Percentiles rank a stretch among this genome's conserved stretches.
Evolutionary conservation across 1,284 basidiomycete species (phyloP).

Genomic region (Puccinia polysora): DNA sequence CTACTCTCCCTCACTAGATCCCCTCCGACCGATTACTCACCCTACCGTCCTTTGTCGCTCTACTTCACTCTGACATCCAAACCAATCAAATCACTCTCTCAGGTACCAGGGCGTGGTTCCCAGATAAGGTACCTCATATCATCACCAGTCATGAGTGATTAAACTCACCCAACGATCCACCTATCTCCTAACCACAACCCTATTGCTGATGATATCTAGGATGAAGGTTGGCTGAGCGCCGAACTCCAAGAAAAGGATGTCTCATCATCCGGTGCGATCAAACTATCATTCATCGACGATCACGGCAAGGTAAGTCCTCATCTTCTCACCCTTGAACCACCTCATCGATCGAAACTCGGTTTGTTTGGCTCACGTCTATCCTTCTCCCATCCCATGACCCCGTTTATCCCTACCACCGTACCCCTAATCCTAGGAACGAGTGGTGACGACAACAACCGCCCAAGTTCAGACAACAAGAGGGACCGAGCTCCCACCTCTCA

Average conservation of each 20-base stretch:
- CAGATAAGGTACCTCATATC: conserved; percentile 74
- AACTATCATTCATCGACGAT: conserved; percentile 74
- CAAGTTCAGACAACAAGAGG: conserved; percentile 69
- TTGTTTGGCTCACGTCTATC: background rate
- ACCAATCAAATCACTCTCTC: conserved; percentile 17
- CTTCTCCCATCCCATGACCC: conserved; percentile 20
- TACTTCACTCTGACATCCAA: conserved; percentile 5
- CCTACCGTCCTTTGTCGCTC: background rate
- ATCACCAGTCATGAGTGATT: too few relatives aligned
- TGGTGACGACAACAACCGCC: conserved; percentile 63
- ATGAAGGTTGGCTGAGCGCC: conserved; percentile 83
- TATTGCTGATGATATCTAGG: conserved; percentile 50
- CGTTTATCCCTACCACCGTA: background rate
- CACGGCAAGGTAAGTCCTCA: conserved; percentile 67
- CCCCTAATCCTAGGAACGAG: conserved; percentile 61
- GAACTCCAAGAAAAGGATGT: conserved; percentile 62
- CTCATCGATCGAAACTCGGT: background rate
- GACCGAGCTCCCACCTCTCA: conserved; percentile 71
- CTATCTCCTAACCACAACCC: background rate
- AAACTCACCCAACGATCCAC: background rate
- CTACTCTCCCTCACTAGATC: conserved; percentile 32
- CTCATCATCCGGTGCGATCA: conserved; percentile 62
- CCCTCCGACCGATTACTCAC: conserved; percentile 26
- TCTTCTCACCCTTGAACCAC: conserved; percentile 2
- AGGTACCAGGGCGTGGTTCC: conserved; percentile 61